These are phyloP conservation scores for Akanthomyces dipterigenus DNA, from an alignment of 2,329 filamentous ascomycete genomes.

Conservation along the genomic window DNA sequence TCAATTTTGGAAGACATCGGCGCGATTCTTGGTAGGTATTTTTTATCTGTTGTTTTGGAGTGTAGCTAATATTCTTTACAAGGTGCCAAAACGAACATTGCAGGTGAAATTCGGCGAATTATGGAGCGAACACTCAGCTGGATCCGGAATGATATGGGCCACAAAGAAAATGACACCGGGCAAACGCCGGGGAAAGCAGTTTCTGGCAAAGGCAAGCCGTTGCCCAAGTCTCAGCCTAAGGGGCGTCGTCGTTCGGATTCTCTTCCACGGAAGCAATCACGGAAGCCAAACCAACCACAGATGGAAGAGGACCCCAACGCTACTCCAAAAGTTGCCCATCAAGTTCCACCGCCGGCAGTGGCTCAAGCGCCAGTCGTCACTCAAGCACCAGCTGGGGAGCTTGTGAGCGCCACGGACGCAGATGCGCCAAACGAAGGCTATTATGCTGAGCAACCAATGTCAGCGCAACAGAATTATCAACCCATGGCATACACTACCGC, in stretches of 20 bases:
- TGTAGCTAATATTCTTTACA: constrained; percentile 16
- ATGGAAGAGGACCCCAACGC: neutral
- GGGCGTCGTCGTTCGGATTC: neutral
- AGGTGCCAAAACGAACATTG: constrained; percentile 40
- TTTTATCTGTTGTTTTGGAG: neutral
- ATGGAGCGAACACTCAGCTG: constrained; percentile 45
- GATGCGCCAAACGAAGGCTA: constrained; percentile 23
- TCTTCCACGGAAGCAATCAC: constrained; percentile 1
- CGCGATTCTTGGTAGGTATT: constrained; percentile 54
- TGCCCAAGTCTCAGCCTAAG: constrained; percentile 2
- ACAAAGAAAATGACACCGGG: constrained; percentile 22
- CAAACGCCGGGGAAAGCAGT: neutral
- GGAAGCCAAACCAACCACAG: constrained; percentile 1
- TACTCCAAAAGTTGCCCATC: neutral
- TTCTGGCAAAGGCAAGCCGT: neutral
- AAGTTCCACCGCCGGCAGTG: neutral
- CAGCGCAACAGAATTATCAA: constrained; percentile 24
- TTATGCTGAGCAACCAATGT: constrained; percentile 22
- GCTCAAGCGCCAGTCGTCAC: neutral
- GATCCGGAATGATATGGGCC: constrained; percentile 45
- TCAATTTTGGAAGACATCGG: constrained; percentile 61
- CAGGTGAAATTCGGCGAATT: constrained; percentile 39
- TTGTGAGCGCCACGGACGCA: neutral
- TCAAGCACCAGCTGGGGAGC: neutral
- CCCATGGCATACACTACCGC: constrained; percentile 25